Percentiles rank a stretch among this genome's conserved stretches.
These are phyloP conservation scores for Haberlea rhodopensis DNA, from an alignment of 257 asterid genomes.

Conservation along the genomic window DNA sequence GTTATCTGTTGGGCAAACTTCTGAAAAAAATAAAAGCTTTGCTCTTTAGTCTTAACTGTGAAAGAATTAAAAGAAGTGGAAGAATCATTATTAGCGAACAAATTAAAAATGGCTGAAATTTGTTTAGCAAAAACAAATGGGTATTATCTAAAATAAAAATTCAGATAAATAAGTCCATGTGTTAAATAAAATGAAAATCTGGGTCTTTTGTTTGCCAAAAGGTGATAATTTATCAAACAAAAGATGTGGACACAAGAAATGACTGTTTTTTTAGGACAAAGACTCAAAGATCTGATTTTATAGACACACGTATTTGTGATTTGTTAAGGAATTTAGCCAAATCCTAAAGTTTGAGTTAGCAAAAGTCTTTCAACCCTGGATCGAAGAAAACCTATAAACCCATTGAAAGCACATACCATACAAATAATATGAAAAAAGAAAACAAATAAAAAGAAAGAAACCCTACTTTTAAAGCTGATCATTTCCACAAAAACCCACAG, in stretches of 20 bases:
- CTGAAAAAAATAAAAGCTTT: background rate
- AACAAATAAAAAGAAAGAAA: background rate
- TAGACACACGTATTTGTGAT: background rate
- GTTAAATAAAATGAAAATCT: background rate
- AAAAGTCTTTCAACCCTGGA: too few relatives aligned
- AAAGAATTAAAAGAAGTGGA: background rate
- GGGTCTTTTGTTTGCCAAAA: background rate
- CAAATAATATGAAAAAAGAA: background rate
- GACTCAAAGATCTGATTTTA: constrained; percentile 34
- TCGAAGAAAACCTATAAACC: background rate
- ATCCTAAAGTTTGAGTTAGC: background rate
- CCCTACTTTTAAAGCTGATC: constrained; percentile 24
- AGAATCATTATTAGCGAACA: background rate
- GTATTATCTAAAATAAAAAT: background rate
- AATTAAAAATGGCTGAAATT: background rate
- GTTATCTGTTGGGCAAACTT: background rate
- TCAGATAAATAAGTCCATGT: background rate
- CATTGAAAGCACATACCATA: background rate
- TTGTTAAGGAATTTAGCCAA: background rate
- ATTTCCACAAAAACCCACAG: constrained; percentile 1
- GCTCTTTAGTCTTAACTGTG: constrained; percentile 7
- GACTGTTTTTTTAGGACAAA: constrained; percentile 6
- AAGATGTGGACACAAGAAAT: background rate
- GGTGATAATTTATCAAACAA: too few relatives aligned
- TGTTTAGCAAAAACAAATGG: background rate